Conservation (phyloP, 139 green algal species). For the Choricystis sp. region DNA sequence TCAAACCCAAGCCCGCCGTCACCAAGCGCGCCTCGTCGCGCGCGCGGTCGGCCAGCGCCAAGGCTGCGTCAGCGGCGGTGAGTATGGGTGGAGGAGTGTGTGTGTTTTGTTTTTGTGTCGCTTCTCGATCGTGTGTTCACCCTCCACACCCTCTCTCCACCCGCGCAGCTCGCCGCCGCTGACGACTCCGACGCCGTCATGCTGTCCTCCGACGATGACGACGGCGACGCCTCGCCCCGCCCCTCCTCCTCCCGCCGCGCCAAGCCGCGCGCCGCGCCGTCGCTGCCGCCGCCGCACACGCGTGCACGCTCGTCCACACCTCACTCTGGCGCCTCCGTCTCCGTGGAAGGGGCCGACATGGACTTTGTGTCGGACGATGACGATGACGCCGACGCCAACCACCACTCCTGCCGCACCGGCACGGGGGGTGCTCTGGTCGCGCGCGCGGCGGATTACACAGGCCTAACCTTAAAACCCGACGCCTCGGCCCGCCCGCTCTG, state of each 20-base stretch:
- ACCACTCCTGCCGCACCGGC: neutral
- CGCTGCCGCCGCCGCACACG: too few relatives aligned
- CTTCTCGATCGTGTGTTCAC: neutral
- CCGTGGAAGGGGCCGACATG: slow-evolving; percentile 3
- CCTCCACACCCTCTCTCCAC: neutral
- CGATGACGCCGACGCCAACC: slow-evolving; percentile 14
- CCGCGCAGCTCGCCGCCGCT: neutral
- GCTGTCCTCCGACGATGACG: slow-evolving; percentile 18
- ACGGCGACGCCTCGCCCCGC: slow-evolving; percentile 4
- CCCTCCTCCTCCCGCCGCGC: neutral
- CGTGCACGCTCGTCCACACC: too few relatives aligned
- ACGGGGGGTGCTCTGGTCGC: neutral
- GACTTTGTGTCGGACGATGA: slow-evolving; percentile 19
- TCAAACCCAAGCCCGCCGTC: too few relatives aligned
- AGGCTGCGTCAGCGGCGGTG: too few relatives aligned
- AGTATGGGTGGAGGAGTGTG: neutral
- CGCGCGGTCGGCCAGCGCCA: too few relatives aligned
- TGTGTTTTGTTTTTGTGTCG: neutral
- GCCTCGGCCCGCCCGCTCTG: slow-evolving; percentile 74
- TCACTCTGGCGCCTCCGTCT: neutral
- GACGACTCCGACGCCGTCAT: neutral
- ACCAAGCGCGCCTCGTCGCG: too few relatives aligned
- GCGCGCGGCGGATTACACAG: slow-evolving; percentile 36
- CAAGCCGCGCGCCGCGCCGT: neutral
- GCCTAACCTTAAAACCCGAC: slow-evolving; percentile 67